phyloP scores from a whole-genome alignment of 2,329 filamentous ascomycete genomes.

The Periconia sp. region DNA sequence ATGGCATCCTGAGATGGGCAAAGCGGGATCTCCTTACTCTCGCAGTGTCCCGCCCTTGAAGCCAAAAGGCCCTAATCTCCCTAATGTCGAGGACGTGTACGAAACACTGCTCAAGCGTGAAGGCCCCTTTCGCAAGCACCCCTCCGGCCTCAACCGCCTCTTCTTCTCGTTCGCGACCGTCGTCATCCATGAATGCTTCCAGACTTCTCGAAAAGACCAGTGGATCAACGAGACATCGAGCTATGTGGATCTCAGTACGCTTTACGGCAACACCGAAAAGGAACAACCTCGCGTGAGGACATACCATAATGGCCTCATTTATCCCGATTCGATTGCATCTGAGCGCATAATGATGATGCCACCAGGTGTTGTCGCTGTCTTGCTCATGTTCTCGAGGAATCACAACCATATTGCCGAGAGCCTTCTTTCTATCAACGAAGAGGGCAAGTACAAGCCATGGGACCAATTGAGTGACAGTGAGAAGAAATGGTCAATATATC shows the following conservation, averaged over 20 bases:
- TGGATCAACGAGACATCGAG: slow-evolving; percentile 67
- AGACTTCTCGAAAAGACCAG: slow-evolving; percentile 61
- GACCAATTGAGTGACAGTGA: slow-evolving; percentile 47
- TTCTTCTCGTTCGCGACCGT: slow-evolving; percentile 72
- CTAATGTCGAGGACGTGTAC: slow-evolving; percentile 60
- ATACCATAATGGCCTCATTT: slow-evolving; percentile 64
- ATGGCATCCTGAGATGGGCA: slow-evolving; percentile 55
- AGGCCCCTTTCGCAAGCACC: slow-evolving; percentile 62
- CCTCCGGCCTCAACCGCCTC: slow-evolving; percentile 70
- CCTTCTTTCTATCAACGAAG: slow-evolving; percentile 78
- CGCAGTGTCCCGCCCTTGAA: slow-evolving; percentile 58
- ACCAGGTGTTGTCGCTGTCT: slow-evolving; percentile 66
- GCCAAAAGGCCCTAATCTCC: slow-evolving; percentile 51
- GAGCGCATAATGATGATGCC: slow-evolving; percentile 64
- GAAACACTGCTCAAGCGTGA: slow-evolving; percentile 65
- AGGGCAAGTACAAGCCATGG: slow-evolving; percentile 68
- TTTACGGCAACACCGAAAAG: slow-evolving; percentile 70
- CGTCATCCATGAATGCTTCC: slow-evolving; percentile 60
- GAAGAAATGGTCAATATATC: slow-evolving; percentile 20
- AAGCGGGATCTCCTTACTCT: slow-evolving; percentile 58
- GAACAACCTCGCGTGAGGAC: slow-evolving; percentile 51
- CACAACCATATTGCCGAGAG: slow-evolving; percentile 81
- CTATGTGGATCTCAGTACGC: slow-evolving; percentile 69
- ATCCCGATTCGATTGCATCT: slow-evolving; percentile 67
- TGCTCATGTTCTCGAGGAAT: slow-evolving; percentile 70